These are phyloP conservation scores for Yarrowia sp. DNA, from an alignment of 805 yeast genomes.

Conservation along the genomic window DNA sequence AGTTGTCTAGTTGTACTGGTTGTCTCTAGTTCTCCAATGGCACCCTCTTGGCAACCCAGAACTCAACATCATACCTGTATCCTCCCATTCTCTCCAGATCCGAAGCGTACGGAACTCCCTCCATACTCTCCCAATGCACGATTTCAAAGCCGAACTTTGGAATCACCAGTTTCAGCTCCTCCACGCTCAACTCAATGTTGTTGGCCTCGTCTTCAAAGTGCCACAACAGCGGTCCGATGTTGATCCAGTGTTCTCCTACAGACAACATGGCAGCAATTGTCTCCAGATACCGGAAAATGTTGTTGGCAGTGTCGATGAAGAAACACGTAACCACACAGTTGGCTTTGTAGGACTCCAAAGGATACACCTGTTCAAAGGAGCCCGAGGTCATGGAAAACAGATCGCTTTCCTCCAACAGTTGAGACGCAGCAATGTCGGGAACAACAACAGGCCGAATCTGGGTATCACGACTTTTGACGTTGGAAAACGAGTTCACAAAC, in stretches of 20 bases:
- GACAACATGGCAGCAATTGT: slow-evolving; percentile 51
- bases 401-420: slow-evolving; percentile 27
- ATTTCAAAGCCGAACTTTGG: slow-evolving; percentile 51
- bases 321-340: slow-evolving; percentile 52
- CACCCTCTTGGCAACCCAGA: slow-evolving; percentile 56
- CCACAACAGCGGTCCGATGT: slow-evolving; percentile 88
- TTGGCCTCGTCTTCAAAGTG: slow-evolving; percentile 59
- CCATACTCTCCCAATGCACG: slow-evolving; percentile 43
- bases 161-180: slow-evolving; percentile 61
- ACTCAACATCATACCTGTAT: slow-evolving; percentile 61
- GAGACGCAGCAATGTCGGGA: slow-evolving; percentile 37
- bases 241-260: slow-evolving; percentile 71
- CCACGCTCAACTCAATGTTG: slow-evolving; percentile 63
- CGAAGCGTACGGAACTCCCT: slow-evolving; percentile 51
- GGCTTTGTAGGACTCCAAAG: slow-evolving; percentile 35
- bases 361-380: slow-evolving; percentile 62
- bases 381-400: slow-evolving; percentile 70
- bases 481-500: slow-evolving; percentile 63
- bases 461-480: slow-evolving; percentile 48
- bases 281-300: slow-evolving; percentile 70
- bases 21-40: neutral
- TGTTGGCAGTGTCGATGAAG: slow-evolving; percentile 91
- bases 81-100: slow-evolving; percentile 51
- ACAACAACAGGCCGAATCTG: slow-evolving; percentile 51
- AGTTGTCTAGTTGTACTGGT: too few relatives aligned